These are phyloP conservation scores for Eutrema japonicum DNA, from an alignment of 345 rosid species.

Conservation along the genomic window DNA sequence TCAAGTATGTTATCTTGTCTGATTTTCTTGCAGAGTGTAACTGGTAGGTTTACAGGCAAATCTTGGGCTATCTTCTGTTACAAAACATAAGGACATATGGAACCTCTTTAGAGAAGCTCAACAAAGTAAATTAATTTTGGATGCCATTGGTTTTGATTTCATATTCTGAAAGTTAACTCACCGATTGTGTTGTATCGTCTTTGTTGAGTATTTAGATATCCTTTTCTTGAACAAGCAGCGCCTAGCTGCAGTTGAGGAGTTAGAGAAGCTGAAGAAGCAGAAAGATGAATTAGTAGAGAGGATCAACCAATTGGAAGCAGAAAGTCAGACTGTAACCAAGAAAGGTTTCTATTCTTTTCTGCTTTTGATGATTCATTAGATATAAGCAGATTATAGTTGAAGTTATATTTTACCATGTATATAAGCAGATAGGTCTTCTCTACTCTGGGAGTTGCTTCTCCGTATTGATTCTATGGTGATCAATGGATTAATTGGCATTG, in stretches of 20 bases:
- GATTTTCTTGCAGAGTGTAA: not conserved
- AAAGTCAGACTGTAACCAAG: slow-evolving; percentile 42
- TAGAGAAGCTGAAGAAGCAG: slow-evolving; percentile 55
- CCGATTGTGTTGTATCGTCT: not conserved
- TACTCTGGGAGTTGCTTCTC: slow-evolving; percentile 69
- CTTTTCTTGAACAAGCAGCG: slow-evolving; percentile 71
- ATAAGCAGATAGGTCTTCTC: slow-evolving; percentile 57
- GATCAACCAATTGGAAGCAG: slow-evolving; percentile 54
- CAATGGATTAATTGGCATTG: slow-evolving; percentile 51
- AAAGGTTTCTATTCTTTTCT: slow-evolving; percentile 44
- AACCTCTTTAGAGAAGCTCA: slow-evolving; percentile 75
- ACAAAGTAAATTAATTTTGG: slow-evolving; percentile 50
- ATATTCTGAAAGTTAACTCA: slow-evolving; percentile 3
- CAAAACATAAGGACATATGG: slow-evolving; percentile 60
- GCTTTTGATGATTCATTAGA: not conserved
- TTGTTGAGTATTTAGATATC: slow-evolving; percentile 53
- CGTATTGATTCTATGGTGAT: slow-evolving; percentile 82
- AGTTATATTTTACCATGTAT: slow-evolving; percentile 2
- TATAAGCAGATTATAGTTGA: not conserved
- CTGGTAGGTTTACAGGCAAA: slow-evolving; percentile 45
- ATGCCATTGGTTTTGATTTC: slow-evolving; percentile 10
- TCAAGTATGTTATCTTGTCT: not conserved
- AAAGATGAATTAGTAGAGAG: slow-evolving; percentile 56
- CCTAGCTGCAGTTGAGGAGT: slow-evolving; percentile 63
- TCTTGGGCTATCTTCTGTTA: slow-evolving; percentile 43